Evolutionary conservation across 129 eudicot species (phyloP).

Genomic region (Cynara cardunculus): DNA sequence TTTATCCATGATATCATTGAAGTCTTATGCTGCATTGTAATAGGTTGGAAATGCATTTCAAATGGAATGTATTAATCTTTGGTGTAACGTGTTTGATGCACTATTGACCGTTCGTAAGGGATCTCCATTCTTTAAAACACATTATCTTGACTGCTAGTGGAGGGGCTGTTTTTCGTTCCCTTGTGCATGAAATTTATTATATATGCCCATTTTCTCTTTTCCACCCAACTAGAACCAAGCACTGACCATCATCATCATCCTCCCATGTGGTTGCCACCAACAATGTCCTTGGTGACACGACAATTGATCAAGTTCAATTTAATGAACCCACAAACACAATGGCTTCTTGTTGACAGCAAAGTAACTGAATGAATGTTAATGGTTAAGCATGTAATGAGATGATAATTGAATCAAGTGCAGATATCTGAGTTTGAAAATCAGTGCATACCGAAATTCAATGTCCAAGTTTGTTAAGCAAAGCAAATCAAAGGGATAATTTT

Average conservation of each 20-base stretch:
- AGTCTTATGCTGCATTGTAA: not conserved
- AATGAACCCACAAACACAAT: too few species aligned
- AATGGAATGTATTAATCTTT: not conserved
- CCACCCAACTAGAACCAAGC: too few species aligned
- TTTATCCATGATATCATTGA: not conserved
- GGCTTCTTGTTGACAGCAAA: too few species aligned
- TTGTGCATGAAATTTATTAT: not conserved
- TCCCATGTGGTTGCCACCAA: too few species aligned
- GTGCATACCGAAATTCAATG: not conserved
- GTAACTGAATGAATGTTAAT: not conserved
- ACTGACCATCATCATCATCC: too few species aligned
- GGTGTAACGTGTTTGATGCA: not conserved
- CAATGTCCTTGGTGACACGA: too few species aligned
- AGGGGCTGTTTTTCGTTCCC: not conserved
- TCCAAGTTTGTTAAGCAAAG: not conserved
- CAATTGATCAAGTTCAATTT: too few species aligned
- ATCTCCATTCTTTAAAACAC: not conserved
- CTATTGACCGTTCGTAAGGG: not conserved
- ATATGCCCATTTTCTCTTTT: not conserved
- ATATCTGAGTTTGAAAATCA: not conserved
- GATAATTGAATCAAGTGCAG: not conserved
- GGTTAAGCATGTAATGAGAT: not conserved
- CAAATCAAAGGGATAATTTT: not conserved
- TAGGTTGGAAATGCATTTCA: not conserved
- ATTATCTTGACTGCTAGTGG: not conserved